Percentiles rank a stretch among this genome's conserved stretches.
Conservation (phyloP, 192 early-diverging fungal species). For the Coemansia sp. region DNA sequence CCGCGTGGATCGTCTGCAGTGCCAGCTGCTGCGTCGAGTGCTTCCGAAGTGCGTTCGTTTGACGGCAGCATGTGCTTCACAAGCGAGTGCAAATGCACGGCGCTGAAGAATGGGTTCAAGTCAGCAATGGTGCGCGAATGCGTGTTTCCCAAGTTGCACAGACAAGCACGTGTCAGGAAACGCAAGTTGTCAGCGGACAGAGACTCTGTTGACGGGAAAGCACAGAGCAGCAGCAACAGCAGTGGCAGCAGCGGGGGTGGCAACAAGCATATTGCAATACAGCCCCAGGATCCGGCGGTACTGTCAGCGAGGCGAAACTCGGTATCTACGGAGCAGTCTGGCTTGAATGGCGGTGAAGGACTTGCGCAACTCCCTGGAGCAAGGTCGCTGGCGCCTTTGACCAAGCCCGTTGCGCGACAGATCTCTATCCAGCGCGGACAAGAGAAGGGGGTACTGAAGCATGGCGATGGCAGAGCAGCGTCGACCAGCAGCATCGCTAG, state of each 20-base stretch:
- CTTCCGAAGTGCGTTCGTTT: slow-evolving; percentile 33
- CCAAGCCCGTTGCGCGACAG: slow-evolving; percentile 18
- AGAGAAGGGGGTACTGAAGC: neutral
- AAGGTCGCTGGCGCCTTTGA: slow-evolving; percentile 29
- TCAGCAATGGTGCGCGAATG: slow-evolving; percentile 43
- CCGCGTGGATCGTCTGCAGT: neutral
- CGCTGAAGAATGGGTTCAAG: slow-evolving; percentile 23
- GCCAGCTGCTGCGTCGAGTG: neutral
- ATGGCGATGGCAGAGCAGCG: neutral
- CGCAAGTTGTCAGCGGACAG: slow-evolving; percentile 24
- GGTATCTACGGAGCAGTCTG: neutral
- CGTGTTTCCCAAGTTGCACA: slow-evolving; percentile 41
- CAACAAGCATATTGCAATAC: slow-evolving; percentile 19
- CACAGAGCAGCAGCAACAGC: neutral
- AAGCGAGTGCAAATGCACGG: slow-evolving; percentile 35
- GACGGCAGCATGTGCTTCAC: slow-evolving; percentile 38
- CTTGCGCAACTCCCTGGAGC: slow-evolving; percentile 12
- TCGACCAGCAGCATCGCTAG: neutral
- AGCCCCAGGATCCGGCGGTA: neutral
- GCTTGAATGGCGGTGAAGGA: neutral
- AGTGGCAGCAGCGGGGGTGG: neutral
- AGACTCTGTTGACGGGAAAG: neutral
- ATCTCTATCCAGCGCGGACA: neutral
- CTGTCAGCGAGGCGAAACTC: neutral
- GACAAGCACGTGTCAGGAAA: slow-evolving; percentile 28